Evolutionary conservation across 345 rosid genomes (phyloP).

Genomic region (Moringa oleifera): DNA sequence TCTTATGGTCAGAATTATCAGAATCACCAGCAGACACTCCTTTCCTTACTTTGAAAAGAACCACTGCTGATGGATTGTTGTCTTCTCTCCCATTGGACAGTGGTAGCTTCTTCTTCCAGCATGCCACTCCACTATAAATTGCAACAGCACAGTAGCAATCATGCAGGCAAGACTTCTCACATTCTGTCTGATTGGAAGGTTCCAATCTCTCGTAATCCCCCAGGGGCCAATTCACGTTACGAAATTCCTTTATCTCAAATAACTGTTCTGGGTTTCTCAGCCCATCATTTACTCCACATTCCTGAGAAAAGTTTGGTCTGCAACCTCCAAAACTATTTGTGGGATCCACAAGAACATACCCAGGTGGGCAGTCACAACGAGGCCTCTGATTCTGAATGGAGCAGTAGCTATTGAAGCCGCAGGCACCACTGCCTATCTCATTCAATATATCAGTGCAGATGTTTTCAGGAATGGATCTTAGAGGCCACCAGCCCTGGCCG

Average conservation of each 20-base stretch:
- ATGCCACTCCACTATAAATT: conserved; percentile 9
- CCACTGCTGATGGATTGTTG: too few relatives aligned
- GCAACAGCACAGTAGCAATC: conserved; percentile 57
- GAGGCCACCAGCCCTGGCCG: conserved; percentile 15
- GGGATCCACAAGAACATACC: conserved; percentile 31
- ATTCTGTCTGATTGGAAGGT: conserved; percentile 21
- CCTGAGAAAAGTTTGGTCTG: conserved; percentile 13
- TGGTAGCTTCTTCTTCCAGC: conserved; percentile 42
- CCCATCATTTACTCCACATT: conserved; percentile 29
- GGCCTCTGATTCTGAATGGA: conserved; percentile 10
- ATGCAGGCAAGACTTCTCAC: conserved; percentile 34
- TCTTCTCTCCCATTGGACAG: not conserved
- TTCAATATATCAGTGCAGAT: conserved; percentile 17
- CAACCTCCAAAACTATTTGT: conserved; percentile 35
- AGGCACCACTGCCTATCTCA: conserved; percentile 34
- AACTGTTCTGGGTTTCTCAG: conserved; percentile 8
- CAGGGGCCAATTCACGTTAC: not conserved
- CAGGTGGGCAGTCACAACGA: conserved; percentile 33
- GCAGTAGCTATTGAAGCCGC: conserved; percentile 63
- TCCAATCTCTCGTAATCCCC: not conserved
- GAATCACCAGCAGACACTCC: too few relatives aligned
- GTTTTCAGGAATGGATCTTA: conserved; percentile 38
- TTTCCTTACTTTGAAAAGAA: not conserved
- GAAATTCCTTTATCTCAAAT: conserved; percentile 22
- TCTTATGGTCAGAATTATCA: too few relatives aligned